Evolutionary conservation across 2,329 filamentous ascomycete species (phyloP).

Genomic region (Fusarium multiceps): DNA sequence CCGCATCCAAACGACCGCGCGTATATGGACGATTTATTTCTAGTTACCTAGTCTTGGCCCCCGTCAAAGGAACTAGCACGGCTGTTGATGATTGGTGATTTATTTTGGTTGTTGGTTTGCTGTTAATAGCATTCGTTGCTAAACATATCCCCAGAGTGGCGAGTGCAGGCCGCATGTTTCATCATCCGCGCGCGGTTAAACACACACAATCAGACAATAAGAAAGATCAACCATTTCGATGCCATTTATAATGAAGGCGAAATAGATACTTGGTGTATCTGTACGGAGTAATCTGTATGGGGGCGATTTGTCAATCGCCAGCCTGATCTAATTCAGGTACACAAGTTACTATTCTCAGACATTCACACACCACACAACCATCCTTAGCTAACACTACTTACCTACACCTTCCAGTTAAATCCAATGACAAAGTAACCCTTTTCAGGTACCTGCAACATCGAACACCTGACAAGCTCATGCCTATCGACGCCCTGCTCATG

Average conservation of each 20-base stretch:
- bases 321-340: not conserved
- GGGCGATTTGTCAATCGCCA: not conserved
- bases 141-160: constrained; percentile 10
- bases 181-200: constrained; percentile 20
- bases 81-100: constrained; percentile 21
- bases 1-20: not conserved
- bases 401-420: constrained; percentile 32
- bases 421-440: constrained; percentile 35
- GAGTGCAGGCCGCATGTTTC: constrained; percentile 6
- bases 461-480: constrained; percentile 38
- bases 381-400: not conserved
- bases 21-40: not conserved
- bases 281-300: not conserved
- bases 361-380: not conserved
- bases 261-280: not conserved
- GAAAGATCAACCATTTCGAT: not conserved
- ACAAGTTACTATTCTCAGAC: constrained; percentile 17
- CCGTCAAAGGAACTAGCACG: not conserved
- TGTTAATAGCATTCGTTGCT: constrained; percentile 1
- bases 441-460: constrained; percentile 33
- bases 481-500: not conserved
- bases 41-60: not conserved
- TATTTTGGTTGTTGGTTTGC: not conserved
- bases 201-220: not conserved
- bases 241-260: not conserved